Percentiles rank a stretch among this genome's conserved stretches.
These are phyloP conservation scores for Cylindrotheca closterium DNA, from an alignment of 108 stramenopile genomes.

Conservation along the genomic window DNA sequence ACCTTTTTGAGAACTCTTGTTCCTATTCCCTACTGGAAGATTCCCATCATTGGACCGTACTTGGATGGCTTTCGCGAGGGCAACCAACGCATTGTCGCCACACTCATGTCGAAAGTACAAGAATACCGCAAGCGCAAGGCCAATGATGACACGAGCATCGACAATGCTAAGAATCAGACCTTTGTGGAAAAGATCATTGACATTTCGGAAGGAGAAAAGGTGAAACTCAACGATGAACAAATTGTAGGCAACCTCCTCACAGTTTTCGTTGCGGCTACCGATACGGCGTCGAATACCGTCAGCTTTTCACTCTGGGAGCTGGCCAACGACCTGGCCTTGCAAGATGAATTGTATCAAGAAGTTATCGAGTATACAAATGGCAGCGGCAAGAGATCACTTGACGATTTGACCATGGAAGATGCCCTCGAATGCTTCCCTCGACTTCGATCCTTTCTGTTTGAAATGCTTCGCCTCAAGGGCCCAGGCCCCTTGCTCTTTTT, in stretches of 20 bases:
- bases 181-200: neutral
- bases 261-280: conserved; percentile 17
- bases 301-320: too few species aligned
- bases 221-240: neutral
- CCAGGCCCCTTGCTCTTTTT: conserved; percentile 8
- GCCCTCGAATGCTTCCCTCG: conserved; percentile 4
- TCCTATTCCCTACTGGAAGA: conserved; percentile 31
- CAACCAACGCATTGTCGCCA: neutral
- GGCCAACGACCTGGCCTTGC: neutral
- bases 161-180: neutral
- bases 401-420: conserved; percentile 6
- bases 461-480: conserved; percentile 9
- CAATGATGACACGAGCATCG: neutral
- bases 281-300: conserved; percentile 11
- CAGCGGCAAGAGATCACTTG: neutral
- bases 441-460: conserved; percentile 11
- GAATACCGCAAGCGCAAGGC: neutral
- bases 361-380: neutral
- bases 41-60: conserved; percentile 35
- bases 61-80: conserved; percentile 19
- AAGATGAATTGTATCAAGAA: conserved; percentile 1
- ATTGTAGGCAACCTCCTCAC: conserved; percentile 20
- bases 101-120: neutral
- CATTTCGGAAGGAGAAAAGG: neutral
- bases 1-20: neutral